A percentile compares a stretch with the other conserved stretches of the same genome.
Evolutionary conservation across 306 rosid genomes (phyloP).

Genomic region (Ziziphus jujuba): DNA sequence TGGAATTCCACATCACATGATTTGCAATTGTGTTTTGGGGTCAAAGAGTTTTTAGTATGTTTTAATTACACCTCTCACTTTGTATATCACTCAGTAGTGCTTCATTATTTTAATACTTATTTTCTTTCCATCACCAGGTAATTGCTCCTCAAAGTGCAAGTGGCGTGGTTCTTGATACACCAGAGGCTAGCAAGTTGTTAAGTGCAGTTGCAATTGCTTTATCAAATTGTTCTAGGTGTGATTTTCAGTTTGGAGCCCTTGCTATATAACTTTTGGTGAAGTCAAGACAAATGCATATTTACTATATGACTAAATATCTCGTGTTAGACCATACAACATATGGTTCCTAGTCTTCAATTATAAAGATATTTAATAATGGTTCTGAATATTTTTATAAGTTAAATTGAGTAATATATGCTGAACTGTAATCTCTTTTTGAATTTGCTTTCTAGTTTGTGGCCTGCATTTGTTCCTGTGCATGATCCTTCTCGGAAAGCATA

Average conservation of each 20-base stretch:
- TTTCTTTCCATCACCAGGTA: constrained; percentile 50
- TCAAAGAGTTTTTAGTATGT: constrained; percentile 87
- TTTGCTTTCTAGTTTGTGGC: constrained; percentile 74
- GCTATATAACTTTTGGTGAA: constrained; percentile 19
- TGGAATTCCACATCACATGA: constrained; percentile 74
- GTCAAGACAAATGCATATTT: not conserved
- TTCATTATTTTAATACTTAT: constrained; percentile 13
- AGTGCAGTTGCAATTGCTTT: constrained; percentile 97
- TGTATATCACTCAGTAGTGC: constrained; percentile 6
- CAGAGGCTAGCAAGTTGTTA: constrained; percentile 95
- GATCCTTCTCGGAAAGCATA: constrained; percentile 92
- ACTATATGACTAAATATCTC: not conserved
- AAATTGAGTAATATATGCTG: not conserved
- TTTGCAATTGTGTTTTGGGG: constrained; percentile 87
- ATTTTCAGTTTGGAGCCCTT: constrained; percentile 6
- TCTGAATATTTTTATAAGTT: not conserved
- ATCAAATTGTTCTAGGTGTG: constrained; percentile 89
- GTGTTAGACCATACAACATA: not conserved
- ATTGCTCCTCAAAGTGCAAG: constrained; percentile 98
- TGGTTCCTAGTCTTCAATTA: too few species aligned
- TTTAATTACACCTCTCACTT: constrained; percentile 15
- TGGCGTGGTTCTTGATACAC: constrained; percentile 92
- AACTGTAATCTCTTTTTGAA: constrained; percentile 28
- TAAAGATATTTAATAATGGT: not conserved
- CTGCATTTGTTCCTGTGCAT: constrained; percentile 97